phyloP scores from a whole-genome alignment of 2,329 filamentous ascomycete species.

The Colletotrichum lindemuthianum region DNA sequence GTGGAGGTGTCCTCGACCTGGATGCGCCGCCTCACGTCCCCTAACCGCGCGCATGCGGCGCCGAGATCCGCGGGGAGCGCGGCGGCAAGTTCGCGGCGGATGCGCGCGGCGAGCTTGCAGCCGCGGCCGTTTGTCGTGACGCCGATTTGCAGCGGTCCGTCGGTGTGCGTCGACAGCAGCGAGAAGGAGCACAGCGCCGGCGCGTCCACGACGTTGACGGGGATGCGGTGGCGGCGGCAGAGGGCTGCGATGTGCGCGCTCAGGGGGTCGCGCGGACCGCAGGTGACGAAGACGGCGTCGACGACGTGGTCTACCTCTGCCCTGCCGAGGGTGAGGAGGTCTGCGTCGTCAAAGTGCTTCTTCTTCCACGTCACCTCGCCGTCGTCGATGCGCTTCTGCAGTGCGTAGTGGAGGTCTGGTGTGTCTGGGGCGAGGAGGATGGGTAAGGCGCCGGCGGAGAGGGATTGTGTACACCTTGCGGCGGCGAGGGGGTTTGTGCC shows the following conservation, averaged over 20 bases:
- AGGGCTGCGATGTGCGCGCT: conserved; percentile 74
- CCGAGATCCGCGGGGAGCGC: conserved; percentile 81
- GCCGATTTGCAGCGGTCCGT: conserved; percentile 93
- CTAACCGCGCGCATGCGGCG: conserved; percentile 78
- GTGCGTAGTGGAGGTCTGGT: conserved; percentile 65
- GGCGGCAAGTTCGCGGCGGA: conserved; percentile 87
- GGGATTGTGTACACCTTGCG: conserved; percentile 80
- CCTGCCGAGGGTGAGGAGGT: conserved; percentile 82
- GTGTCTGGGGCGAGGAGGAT: conserved; percentile 79
- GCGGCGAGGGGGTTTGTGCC: conserved; percentile 90
- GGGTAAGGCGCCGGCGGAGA: conserved; percentile 84
- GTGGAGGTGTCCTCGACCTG: conserved; percentile 75
- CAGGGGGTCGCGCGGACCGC: conserved; percentile 55
- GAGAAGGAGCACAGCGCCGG: conserved; percentile 89
- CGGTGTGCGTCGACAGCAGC: conserved; percentile 86
- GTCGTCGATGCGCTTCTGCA: conserved; percentile 72
- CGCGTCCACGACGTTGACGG: conserved; percentile 91
- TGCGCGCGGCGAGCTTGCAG: conserved; percentile 90
- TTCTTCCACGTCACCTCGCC: conserved; percentile 73
- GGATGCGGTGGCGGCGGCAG: conserved; percentile 84
- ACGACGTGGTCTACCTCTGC: conserved; percentile 81
- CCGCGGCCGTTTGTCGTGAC: conserved; percentile 95
- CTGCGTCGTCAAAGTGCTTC: conserved; percentile 73
- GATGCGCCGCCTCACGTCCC: conserved; percentile 75
- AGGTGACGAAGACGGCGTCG: conserved; percentile 91